Evolutionary conservation across 2,329 filamentous ascomycete genomes (phyloP).

Genomic region (Macrophomina phaseolina): DNA sequence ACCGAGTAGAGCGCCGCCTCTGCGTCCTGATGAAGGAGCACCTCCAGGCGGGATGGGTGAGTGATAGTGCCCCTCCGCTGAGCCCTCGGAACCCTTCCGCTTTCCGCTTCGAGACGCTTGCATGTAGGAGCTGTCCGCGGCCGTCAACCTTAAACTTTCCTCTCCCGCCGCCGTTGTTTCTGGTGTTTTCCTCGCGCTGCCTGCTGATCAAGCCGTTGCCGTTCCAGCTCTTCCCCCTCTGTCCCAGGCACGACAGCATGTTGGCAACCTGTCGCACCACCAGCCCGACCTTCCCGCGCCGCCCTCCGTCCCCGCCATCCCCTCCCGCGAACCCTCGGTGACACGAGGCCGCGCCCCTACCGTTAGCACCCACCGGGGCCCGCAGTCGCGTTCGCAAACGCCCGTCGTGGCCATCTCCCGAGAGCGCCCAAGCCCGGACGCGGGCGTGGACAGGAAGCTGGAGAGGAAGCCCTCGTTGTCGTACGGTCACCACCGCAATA

Average conservation of each 20-base stretch:
- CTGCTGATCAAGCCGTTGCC: slow-evolving; percentile 38
- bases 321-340: slow-evolving; percentile 50
- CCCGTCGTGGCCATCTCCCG: slow-evolving; percentile 43
- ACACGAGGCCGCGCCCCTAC: slow-evolving; percentile 55
- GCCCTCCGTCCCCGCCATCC: slow-evolving; percentile 35
- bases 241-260: slow-evolving; percentile 46
- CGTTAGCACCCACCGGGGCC: slow-evolving; percentile 46
- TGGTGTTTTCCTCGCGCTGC: slow-evolving; percentile 30
- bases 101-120: slow-evolving; percentile 29
- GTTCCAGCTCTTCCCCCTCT: slow-evolving; percentile 46
- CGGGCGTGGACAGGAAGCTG: slow-evolving; percentile 55
- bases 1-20: slow-evolving; percentile 28
- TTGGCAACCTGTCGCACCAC: slow-evolving; percentile 43
- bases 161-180: slow-evolving; percentile 8
- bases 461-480: slow-evolving; percentile 60
- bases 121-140: slow-evolving; percentile 21
- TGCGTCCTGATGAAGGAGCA: slow-evolving; percentile 41
- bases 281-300: slow-evolving; percentile 37
- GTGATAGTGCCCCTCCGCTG: slow-evolving; percentile 28
- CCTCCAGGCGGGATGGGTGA: slow-evolving; percentile 47
- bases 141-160: background rate
- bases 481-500: slow-evolving; percentile 93
- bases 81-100: slow-evolving; percentile 14
- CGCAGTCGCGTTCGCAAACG: slow-evolving; percentile 52
- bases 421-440: slow-evolving; percentile 45